These are phyloP conservation scores for Penicillium desertorum DNA, from an alignment of 495 filamentous ascomycete species.

Conservation along the genomic window DNA sequence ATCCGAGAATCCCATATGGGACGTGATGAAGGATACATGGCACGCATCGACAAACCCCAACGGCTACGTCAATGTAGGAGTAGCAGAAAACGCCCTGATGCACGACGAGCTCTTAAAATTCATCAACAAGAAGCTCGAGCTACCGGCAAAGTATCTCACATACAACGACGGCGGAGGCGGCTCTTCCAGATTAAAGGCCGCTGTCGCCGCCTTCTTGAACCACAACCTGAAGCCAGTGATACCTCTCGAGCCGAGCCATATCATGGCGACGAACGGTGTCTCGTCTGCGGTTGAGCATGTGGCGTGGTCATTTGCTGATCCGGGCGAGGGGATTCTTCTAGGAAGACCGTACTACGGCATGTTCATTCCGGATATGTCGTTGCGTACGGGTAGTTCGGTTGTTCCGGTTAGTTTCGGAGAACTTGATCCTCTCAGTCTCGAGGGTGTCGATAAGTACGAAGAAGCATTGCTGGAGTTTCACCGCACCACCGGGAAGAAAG, in stretches of 20 bases:
- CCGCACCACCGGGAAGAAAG: slow-evolving; percentile 28
- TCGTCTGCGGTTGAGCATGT: slow-evolving; percentile 48
- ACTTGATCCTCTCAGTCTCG: slow-evolving; percentile 44
- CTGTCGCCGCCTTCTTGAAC: slow-evolving; percentile 50
- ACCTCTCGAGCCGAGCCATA: slow-evolving; percentile 38
- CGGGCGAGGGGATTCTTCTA: slow-evolving; percentile 51
- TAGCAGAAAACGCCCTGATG: slow-evolving; percentile 45
- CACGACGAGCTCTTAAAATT: slow-evolving; percentile 34
- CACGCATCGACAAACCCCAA: slow-evolving; percentile 28
- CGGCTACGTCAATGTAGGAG: slow-evolving; percentile 41
- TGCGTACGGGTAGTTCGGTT: slow-evolving; percentile 29
- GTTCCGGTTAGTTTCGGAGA: slow-evolving; percentile 47
- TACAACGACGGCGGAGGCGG: slow-evolving; percentile 43
- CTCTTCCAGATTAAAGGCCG: slow-evolving; percentile 33
- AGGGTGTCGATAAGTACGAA: slow-evolving; percentile 45
- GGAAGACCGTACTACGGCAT: slow-evolving; percentile 51
- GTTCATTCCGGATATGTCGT: slow-evolving; percentile 40
- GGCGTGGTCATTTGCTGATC: slow-evolving; percentile 45
- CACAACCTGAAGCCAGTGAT: slow-evolving; percentile 39
- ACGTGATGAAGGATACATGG: slow-evolving; percentile 31
- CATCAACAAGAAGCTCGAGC: slow-evolving; percentile 33
- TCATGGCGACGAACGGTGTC: slow-evolving; percentile 50
- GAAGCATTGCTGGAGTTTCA: slow-evolving; percentile 33
- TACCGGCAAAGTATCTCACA: slow-evolving; percentile 40
- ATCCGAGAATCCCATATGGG: slow-evolving; percentile 26